Percentiles rank a stretch among this genome's conserved stretches.
These are phyloP conservation scores for Phaffomyces opuntiae DNA, from an alignment of 805 yeast genomes.

Conservation along the genomic window DNA sequence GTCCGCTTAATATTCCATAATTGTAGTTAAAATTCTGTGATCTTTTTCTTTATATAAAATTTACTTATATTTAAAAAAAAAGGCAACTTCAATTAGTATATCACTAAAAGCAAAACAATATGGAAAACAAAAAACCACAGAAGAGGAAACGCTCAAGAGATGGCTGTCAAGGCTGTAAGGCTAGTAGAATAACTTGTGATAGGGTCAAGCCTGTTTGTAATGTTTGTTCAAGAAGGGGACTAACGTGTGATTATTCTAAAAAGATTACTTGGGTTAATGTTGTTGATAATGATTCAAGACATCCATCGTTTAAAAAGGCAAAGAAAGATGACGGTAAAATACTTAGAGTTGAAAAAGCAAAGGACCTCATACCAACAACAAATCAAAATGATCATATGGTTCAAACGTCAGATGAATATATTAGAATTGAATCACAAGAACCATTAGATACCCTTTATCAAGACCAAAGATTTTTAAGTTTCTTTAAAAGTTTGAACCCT, in stretches of 20 bases:
- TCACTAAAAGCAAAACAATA: neutral
- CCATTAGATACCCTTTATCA: neutral
- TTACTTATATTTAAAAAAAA: too few relatives aligned
- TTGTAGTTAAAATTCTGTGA: too few relatives aligned
- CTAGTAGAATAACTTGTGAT: slow-evolving; percentile 5
- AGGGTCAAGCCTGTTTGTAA: slow-evolving; percentile 5
- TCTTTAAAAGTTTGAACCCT: neutral
- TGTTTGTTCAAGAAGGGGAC: slow-evolving; percentile 2
- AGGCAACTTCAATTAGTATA: too few relatives aligned
- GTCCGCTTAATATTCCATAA: neutral
- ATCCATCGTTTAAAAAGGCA: slow-evolving; percentile 9
- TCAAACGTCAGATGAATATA: slow-evolving; percentile 4
- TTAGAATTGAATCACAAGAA: slow-evolving; percentile 1
- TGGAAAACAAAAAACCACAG: neutral
- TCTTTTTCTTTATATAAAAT: too few relatives aligned
- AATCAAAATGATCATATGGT: slow-evolving; percentile 3
- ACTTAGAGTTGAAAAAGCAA: neutral
- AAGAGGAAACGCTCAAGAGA: slow-evolving; percentile 2
- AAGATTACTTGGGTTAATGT: slow-evolving; percentile 8
- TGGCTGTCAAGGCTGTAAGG: slow-evolving; percentile 10
- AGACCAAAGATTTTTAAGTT: neutral
- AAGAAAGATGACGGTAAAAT: neutral
- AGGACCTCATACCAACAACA: neutral
- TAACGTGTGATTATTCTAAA: slow-evolving; percentile 7
- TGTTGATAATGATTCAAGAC: slow-evolving; percentile 8